Evolutionary conservation across 2,329 filamentous ascomycete species (phyloP).

Genomic region (Ascochyta fabae): DNA sequence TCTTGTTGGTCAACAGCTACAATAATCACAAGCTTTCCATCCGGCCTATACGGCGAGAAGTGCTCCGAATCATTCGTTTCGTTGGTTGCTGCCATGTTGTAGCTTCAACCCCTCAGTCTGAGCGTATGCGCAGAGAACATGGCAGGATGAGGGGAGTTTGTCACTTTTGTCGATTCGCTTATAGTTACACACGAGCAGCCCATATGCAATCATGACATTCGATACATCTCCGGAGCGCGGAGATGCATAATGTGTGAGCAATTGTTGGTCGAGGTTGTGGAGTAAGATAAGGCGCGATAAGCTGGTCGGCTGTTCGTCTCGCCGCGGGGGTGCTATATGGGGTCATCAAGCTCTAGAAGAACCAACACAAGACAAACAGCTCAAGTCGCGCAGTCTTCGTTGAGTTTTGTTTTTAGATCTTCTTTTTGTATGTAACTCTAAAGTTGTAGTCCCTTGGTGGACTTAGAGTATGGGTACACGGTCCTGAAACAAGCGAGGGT

Average conservation of each 20-base stretch:
- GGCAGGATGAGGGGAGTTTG: slow-evolving; percentile 43
- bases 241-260: slow-evolving; percentile 33
- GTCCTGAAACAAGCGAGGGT: not conserved
- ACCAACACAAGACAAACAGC: not conserved
- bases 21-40: slow-evolving; percentile 62
- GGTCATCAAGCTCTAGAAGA: not conserved
- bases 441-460: not conserved
- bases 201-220: slow-evolving; percentile 25
- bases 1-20: not conserved
- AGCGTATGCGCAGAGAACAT: not conserved
- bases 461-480: not conserved
- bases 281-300: slow-evolving; percentile 17
- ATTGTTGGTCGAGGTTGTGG: slow-evolving; percentile 12
- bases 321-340: slow-evolving; percentile 12
- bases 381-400: too few relatives aligned
- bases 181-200: not conserved
- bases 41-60: slow-evolving; percentile 64
- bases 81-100: slow-evolving; percentile 13
- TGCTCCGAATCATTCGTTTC: slow-evolving; percentile 51
- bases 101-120: too few relatives aligned
- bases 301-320: slow-evolving; percentile 3
- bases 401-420: not conserved
- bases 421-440: not conserved
- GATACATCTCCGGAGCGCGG: slow-evolving; percentile 47
- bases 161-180: slow-evolving; percentile 17